phyloP scores from a whole-genome alignment of 129 eudicot genomes.

The Escallonia herrerae region DNA sequence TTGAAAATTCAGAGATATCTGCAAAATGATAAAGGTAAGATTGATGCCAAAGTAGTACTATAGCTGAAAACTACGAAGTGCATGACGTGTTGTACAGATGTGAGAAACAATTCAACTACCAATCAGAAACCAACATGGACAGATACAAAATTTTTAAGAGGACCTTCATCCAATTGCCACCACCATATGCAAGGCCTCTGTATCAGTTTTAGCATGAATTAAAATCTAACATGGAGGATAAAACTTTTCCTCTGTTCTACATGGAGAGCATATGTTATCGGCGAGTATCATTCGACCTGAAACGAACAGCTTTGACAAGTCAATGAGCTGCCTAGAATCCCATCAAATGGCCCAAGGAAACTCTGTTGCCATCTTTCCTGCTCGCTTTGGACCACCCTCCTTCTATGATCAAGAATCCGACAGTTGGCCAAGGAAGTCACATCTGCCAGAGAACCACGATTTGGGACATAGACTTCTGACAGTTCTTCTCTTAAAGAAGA shows the following conservation, averaged over 20 bases:
- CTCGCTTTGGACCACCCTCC: constrained; percentile 29
- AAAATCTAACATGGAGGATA: not conserved
- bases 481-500: constrained; percentile 88
- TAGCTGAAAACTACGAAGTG: not conserved
- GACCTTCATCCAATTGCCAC: not conserved
- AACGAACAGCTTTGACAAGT: constrained; percentile 78
- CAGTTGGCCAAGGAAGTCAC: constrained; percentile 33
- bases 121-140: not conserved
- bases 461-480: constrained; percentile 41
- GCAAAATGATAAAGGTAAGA: constrained; percentile 21
- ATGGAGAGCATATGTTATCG: constrained; percentile 18
- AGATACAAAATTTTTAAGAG: not conserved
- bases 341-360: constrained; percentile 87
- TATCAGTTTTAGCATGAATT: too few relatives aligned
- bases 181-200: too few relatives aligned
- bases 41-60: not conserved
- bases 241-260: not conserved
- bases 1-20: constrained; percentile 85
- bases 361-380: constrained; percentile 57
- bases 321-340: constrained; percentile 73
- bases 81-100: not conserved
- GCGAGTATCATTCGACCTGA: constrained; percentile 84
- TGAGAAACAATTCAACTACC: not conserved
- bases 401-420: constrained; percentile 42
- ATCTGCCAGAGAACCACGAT: constrained; percentile 42